Percentiles rank a stretch among this genome's conserved stretches.
phyloP scores from a whole-genome alignment of 2,329 filamentous ascomycete species.

The Keithomyces neogunnii region DNA sequence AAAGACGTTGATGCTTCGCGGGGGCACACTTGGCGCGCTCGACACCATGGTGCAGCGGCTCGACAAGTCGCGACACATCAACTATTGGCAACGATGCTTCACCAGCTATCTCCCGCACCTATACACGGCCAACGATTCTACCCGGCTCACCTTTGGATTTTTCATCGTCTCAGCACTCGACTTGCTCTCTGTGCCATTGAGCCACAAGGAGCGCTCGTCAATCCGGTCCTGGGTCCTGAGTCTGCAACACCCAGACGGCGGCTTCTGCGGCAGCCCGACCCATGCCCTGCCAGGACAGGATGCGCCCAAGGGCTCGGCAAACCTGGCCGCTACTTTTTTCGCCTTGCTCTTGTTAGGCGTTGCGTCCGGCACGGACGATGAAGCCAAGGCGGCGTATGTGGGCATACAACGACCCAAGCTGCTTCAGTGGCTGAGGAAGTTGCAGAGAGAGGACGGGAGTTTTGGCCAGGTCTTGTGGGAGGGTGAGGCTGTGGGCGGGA shows the following conservation, averaged over 20 bases:
- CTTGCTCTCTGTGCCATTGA: constrained; percentile 59
- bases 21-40: not conserved
- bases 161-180: constrained; percentile 85
- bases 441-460: constrained; percentile 80
- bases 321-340: constrained; percentile 83
- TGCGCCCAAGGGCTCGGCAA: constrained; percentile 47
- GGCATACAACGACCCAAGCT: constrained; percentile 60
- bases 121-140: constrained; percentile 86
- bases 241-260: constrained; percentile 78
- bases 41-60: constrained; percentile 21
- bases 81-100: constrained; percentile 88
- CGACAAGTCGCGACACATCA: constrained; percentile 63
- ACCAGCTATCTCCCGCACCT: constrained; percentile 69
- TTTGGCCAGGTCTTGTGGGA: constrained; percentile 74
- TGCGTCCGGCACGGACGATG: constrained; percentile 30
- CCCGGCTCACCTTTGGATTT: constrained; percentile 80
- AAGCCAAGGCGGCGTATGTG: constrained; percentile 38
- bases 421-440: constrained; percentile 61
- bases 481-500: constrained; percentile 60
- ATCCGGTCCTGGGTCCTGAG: constrained; percentile 72
- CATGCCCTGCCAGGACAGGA: constrained; percentile 35
- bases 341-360: constrained; percentile 65
- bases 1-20: too few species aligned
- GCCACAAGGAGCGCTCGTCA: constrained; percentile 31
- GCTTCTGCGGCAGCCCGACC: constrained; percentile 80